These are phyloP conservation scores for Alternaria incomplexa DNA, from an alignment of 2,329 filamentous ascomycete genomes.

Conservation along the genomic window DNA sequence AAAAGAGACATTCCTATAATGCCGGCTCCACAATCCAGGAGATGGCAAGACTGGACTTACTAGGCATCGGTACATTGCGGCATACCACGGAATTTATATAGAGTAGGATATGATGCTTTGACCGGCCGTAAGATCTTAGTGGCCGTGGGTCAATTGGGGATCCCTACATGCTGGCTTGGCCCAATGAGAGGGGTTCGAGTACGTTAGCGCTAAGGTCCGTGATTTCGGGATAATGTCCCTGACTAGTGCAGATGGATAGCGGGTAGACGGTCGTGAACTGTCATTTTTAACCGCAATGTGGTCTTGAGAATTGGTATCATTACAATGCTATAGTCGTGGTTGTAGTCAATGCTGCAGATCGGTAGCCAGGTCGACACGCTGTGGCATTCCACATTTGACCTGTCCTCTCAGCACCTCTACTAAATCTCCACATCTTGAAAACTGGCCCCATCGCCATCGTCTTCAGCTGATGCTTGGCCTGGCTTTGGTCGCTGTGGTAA, in stretches of 20 bases:
- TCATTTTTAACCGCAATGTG: not conserved
- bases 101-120: not conserved
- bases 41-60: not conserved
- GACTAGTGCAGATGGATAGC: not conserved
- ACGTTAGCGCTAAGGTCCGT: not conserved
- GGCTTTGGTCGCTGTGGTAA: conserved; percentile 37
- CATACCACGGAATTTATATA: not conserved
- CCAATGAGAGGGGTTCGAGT: not conserved
- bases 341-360: not conserved
- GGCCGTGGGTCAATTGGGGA: not conserved
- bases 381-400: not conserved
- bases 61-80: not conserved
- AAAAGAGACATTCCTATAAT: conserved; percentile 5
- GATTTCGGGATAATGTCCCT: not conserved
- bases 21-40: not conserved
- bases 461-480: conserved; percentile 33
- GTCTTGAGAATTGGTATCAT: not conserved
- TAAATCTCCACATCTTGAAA: conserved; percentile 45
- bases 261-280: not conserved
- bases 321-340: conserved; percentile 8
- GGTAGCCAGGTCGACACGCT: not conserved
- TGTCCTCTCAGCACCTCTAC: not conserved
- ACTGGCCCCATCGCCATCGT: conserved; percentile 40
- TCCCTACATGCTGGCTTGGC: not conserved
- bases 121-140: not conserved